Evolutionary conservation across 2,329 filamentous ascomycete genomes (phyloP), one percentile per base, ranked within the genome.

Genomic region (Exophiala xenobiotica): DNA sequence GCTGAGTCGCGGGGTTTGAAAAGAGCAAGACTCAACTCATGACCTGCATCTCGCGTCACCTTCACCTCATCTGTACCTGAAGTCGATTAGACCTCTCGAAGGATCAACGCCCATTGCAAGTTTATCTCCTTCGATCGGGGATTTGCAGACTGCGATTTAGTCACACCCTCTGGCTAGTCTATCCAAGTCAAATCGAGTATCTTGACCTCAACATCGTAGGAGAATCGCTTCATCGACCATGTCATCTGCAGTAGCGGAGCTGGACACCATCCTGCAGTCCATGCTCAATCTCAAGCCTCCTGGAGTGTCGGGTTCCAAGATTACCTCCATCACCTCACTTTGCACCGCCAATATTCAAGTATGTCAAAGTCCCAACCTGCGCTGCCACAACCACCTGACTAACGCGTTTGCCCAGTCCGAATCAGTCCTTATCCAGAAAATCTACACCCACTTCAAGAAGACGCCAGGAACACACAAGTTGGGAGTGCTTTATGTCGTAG

Each of bases 401-500:
- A 65, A 68, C 60, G 12, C 42, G 53, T 43, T 51, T 2, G 53
- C 64, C 57, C 75, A 96, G 93, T 92, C 88, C 73, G 92, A 97
- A 76, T 93, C 90, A 48, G 85, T 91, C 64, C 84, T 99, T 67
- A 89, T 97, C 64, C 90, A 96, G 71, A 96, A 95, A 71, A 87
- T 99, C 67, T 96, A 88, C 75, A 95, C 91, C 61, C 91, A 96
- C 68, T 95, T 97, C 80, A 96, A 95, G 74, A 95, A 93, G 74
- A 86, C 91, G 62, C 89, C 90, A 54, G 84, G 84, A 69, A 95
- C 90, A 70, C 92, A 99, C 82, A 99, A 99, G 76, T 82, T 99
- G 72, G 93, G 93, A 75, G 91, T 96, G 68, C 86, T 99, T 76
- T 99, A 99, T 85, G 91, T 97, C 76, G 89, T 99, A 91, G 93